phyloP scores from a whole-genome alignment of 2,329 filamentous ascomycete genomes.

The Trichoderma citrinoviride region DNA sequence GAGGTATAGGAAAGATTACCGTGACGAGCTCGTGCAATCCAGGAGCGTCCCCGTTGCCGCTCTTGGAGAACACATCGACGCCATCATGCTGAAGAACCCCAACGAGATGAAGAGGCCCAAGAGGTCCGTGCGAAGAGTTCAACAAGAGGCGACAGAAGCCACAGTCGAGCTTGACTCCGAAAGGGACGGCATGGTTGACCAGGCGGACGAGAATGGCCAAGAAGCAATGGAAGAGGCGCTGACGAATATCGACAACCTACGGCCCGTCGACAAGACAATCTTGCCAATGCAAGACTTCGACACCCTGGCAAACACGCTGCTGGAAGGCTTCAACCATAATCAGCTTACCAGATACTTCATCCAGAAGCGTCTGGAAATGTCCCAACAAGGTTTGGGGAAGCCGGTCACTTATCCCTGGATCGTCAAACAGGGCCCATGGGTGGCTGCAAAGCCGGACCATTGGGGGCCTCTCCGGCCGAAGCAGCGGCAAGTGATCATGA shows the following conservation, averaged over 20 bases:
- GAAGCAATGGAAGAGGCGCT: conserved; percentile 37
- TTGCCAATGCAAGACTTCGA: conserved; percentile 43
- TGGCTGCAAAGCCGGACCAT: conserved; percentile 32
- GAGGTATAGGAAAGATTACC: conserved; percentile 17
- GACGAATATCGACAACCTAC: conserved; percentile 49
- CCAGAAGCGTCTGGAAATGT: background rate
- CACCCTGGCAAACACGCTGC: conserved; percentile 39
- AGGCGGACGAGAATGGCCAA: conserved; percentile 29
- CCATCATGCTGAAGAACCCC: conserved; percentile 47
- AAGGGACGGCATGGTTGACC: conserved; percentile 29
- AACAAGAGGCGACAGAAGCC: conserved; percentile 23
- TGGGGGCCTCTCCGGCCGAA: conserved; percentile 36
- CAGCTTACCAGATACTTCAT: conserved; percentile 48
- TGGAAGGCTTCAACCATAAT: conserved; percentile 45
- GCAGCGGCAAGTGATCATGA: conserved; percentile 38
- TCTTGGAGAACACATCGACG: conserved; percentile 40
- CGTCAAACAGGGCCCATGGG: conserved; percentile 42
- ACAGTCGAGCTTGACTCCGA: conserved; percentile 33
- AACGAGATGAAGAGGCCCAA: conserved; percentile 30
- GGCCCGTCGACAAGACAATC: conserved; percentile 40
- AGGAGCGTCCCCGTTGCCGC: conserved; percentile 34
- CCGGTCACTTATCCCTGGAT: conserved; percentile 43
- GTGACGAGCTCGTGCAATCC: conserved; percentile 32
- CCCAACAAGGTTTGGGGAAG: background rate
- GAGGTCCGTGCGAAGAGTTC: conserved; percentile 23